Evolutionary conservation across 805 yeast species (phyloP).

Genomic region (Ogataea nonfermentans): DNA sequence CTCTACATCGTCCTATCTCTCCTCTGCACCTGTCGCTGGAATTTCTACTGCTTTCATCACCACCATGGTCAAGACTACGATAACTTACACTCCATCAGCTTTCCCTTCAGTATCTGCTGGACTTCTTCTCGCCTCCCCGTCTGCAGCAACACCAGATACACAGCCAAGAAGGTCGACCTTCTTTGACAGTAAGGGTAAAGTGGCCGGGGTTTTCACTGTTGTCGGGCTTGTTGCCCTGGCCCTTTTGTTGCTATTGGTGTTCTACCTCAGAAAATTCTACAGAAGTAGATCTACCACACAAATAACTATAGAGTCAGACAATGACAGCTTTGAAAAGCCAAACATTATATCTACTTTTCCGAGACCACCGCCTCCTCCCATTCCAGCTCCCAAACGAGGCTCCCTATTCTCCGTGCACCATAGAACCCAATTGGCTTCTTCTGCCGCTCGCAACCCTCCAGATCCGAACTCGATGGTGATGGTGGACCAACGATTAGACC

Average conservation of each 20-base stretch:
- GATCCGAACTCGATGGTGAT: slow-evolving; percentile 19
- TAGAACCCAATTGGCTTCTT: slow-evolving; percentile 8
- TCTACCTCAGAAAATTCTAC: slow-evolving; percentile 32
- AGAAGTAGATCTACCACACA: slow-evolving; percentile 6
- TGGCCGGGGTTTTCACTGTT: slow-evolving; percentile 80
- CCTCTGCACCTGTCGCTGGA: slow-evolving; percentile 15
- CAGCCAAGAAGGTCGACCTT: slow-evolving; percentile 36
- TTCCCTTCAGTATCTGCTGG: slow-evolving; percentile 14
- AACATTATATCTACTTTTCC: slow-evolving; percentile 15
- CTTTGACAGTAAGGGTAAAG: slow-evolving; percentile 70
- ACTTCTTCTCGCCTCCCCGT: slow-evolving; percentile 3
- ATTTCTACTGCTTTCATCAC: slow-evolving; percentile 25
- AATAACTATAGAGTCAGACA: slow-evolving; percentile 22
- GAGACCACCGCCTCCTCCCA: slow-evolving; percentile 4
- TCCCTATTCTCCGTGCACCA: slow-evolving; percentile 11
- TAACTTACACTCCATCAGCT: slow-evolving; percentile 13
- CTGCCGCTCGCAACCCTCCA: slow-evolving; percentile 1
- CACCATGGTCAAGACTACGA: slow-evolving; percentile 20
- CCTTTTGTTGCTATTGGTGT: slow-evolving; percentile 41
- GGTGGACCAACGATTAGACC: slow-evolving; percentile 65
- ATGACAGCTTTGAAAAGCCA: slow-evolving; percentile 23
- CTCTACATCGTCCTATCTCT: slow-evolving; percentile 11
- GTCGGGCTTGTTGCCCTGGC: slow-evolving; percentile 64
- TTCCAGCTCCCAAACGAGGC: slow-evolving; percentile 2
- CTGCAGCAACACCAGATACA: background rate